Percentiles rank a stretch among this genome's conserved stretches.
Conservation (phyloP, 2,329 filamentous ascomycete species). For the Ophiocordyceps unilateralis region DNA sequence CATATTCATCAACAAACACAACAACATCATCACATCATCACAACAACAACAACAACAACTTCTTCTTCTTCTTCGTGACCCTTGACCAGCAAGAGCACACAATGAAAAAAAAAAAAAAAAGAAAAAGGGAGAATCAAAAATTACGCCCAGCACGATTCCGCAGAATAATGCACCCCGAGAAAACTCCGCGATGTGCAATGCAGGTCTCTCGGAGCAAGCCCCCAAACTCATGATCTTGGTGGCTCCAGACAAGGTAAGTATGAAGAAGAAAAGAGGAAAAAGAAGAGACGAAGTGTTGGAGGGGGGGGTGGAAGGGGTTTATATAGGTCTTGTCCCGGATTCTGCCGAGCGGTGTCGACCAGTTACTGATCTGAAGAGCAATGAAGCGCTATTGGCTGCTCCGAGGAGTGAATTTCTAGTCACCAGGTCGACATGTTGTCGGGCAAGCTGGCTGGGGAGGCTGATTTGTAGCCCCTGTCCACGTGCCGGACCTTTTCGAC, state of each 20-base stretch:
- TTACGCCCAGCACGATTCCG: slow-evolving; percentile 31
- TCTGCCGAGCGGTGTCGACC: slow-evolving; percentile 4
- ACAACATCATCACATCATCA: too few species aligned
- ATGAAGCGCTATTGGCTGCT: neutral
- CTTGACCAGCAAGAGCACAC: slow-evolving; percentile 18
- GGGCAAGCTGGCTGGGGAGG: neutral
- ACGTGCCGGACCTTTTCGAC: neutral
- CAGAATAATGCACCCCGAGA: slow-evolving; percentile 29
- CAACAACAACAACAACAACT: neutral
- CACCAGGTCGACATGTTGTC: neutral
- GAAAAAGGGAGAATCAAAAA: slow-evolving; percentile 35
- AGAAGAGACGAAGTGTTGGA: slow-evolving; percentile 2
- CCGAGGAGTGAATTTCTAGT: neutral
- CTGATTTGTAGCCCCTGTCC: neutral
- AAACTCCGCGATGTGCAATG: slow-evolving; percentile 33
- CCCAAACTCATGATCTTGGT: slow-evolving; percentile 24
- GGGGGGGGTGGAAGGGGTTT: neutral
- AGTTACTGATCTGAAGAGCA: neutral
- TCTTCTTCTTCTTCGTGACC: slow-evolving; percentile 23
- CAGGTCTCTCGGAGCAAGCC: slow-evolving; percentile 26
- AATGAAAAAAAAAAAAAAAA: slow-evolving; percentile 24
- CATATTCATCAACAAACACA: too few species aligned
- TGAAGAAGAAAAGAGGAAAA: slow-evolving; percentile 21
- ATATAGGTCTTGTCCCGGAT: slow-evolving; percentile 2
- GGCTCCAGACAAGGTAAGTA: slow-evolving; percentile 32